Evolutionary conservation across 805 yeast genomes (phyloP), one percentile per base, ranked within the genome.

Genomic region (Candida verbasci): DNA sequence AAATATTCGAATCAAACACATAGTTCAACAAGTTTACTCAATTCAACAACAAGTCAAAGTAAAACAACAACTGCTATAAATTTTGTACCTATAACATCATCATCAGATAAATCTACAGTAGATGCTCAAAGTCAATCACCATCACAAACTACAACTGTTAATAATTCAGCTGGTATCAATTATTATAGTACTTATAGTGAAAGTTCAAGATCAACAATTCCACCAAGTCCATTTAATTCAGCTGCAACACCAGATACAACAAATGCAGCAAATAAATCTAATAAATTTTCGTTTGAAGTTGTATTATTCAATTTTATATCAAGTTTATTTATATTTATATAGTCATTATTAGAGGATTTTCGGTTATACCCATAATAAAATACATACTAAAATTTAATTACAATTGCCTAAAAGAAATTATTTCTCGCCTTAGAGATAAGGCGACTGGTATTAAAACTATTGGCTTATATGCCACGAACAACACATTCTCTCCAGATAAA

Each of bases 151-250:
- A 18, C 16, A 4, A 29, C 5, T 20, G 5, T 12, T 11, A 18
- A 18, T 30, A 15, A 20, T 9, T 30, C 34, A 22, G 31, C 31
- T 3, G 34, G 26, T 5, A 5, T 14, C 5, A 22, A 22, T 12
- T 30, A 22, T n/a, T 30, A 30, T 15, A 16, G 11, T 5, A 30
- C 34, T 3, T 30, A 30, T 30, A 18, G 16, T 30, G 3, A 15
- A 30, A 17, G 26, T n/a, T 30, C 34, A 3, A 21, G 34, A 16
- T 30, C 34, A 15, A 22, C 34, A 14, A 30, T 30, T 12, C 17
- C 21, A 15, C 26, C 34, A 15, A 30, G 26, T n/a, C 22, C 22
- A 22, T 15, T 17, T 15, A 30, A 30, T 16, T 21, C 34, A 15
- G 23, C 15, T 5, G 31, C 31, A 18, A 18, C 16, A 18, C 15